Evolutionary conservation across 495 filamentous ascomycete genomes (phyloP), one percentile per base, ranked within the genome.

Genomic region (Pyrenopolyporus hunteri): DNA sequence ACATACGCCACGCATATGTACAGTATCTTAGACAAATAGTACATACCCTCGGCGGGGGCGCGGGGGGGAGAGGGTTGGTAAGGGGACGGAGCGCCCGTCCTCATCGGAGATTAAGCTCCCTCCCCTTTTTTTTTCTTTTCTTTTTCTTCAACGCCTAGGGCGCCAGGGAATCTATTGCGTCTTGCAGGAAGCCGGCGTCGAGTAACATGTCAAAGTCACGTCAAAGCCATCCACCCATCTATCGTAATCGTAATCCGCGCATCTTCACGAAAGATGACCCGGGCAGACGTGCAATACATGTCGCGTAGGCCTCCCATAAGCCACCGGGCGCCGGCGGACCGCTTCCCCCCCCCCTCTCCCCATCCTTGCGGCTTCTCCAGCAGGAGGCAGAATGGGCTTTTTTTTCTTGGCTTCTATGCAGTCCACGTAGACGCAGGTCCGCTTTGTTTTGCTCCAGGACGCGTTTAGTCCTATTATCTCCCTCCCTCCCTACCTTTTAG

Each of bases 21-120:
- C 11, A 39, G 14, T 5, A 13, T 7, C 28, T 11, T 16, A 32
- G 17, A 23, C 28, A 6, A 6, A 39, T 13, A 39, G 14, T 11
- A n/a, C n/a, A n/a, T n/a, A n/a, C n/a, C n/a, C n/a, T n/a, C n/a
- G n/a, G n/a, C n/a, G n/a, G n/a, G n/a, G n/a, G n/a, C n/a, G n/a
- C n/a, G n/a, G n/a, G n/a, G n/a, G n/a, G n/a, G n/a, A n/a, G n/a
- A n/a, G n/a, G n/a, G n/a, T n/a, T 19, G 13, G 23, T 1, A 23
- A 31, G 49, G 26, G 36, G 20, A 33, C 29, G 19, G 19, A 36
- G 47, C 32, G 25, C 40, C 54, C 48, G 54, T 36, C 42, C 28
- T 42, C 61, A 40, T 64, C 54, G 54, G 61, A 64, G 35, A 58
- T 64, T 45, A 55, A 48, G 14, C 22, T 46, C 26, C n/a, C 26